Evolutionary conservation across 164 flowering plant species (phyloP), one percentile per base, ranked within the genome.

Genomic region (Berberis vulgaris): DNA sequence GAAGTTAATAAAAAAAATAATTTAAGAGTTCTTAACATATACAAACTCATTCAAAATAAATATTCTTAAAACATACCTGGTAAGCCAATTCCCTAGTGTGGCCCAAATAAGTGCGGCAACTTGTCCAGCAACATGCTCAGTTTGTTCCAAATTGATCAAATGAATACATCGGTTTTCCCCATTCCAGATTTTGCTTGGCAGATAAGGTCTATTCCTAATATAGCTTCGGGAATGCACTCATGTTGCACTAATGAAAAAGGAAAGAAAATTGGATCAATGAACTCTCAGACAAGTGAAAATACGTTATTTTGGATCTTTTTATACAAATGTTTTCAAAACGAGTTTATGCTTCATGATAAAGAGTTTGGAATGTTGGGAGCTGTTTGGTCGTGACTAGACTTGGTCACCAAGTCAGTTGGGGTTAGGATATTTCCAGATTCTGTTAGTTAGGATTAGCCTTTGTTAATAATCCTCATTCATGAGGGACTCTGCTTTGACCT

Each of bases 121-220:
- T 81, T 94, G 97, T 9, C 97, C 98, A 0, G 98, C 75, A 59
- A 84, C 88, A 12, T 95, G 93, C 67, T 90, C 97, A 69, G 87
- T 90, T 71, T 91, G 98, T 72, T 90, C 97, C 74, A 94, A 46
- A 42, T 78, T 11, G 97, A 94, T 3, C 90, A 77, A 67, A 94
- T 97, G 77, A 94, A 90, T 7, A 94, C 98, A 53, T 97, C 98
- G 62, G 98, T 94, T 73, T 94, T 94, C 6, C 98, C 98, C 98
- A 94, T 94, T 43, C 98, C 97, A 42, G 98, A 94, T 63, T 94
- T 94, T 0, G 98, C 98, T 86, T 94, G 97, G 65, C 98, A 94
- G 54, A 94, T 88, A 53, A 93, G 97, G 82, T 93, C 97, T 97
- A 93, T 93, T 56, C 98, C 98, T 74, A 93, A 68, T 41, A 90